Conservation (phyloP, 1,139 yeast species). For the Protomyces lactucae-debilis region DNA sequence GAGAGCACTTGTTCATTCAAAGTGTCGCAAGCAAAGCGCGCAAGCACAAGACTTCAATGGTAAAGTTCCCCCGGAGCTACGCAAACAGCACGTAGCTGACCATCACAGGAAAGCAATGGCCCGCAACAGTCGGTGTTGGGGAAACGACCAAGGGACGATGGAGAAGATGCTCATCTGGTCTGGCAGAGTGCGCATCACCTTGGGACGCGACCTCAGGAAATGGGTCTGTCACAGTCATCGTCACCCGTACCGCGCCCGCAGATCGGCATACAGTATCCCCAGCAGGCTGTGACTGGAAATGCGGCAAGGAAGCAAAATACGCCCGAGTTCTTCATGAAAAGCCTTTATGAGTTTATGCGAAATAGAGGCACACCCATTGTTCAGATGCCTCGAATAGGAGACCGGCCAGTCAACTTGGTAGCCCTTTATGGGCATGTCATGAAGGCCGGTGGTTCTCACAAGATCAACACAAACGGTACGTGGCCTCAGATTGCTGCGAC, state of each 20-base stretch:
- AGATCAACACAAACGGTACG: not conserved
- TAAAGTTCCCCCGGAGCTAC: too few relatives aligned
- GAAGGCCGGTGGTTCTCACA: constrained; percentile 20
- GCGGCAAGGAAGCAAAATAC: constrained; percentile 3
- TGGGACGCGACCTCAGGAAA: not conserved
- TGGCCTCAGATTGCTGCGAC: constrained; percentile 3
- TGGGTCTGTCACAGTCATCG: not conserved
- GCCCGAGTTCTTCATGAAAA: constrained; percentile 10
- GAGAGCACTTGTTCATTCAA: too few relatives aligned
- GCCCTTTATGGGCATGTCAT: constrained; percentile 19
- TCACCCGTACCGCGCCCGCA: not conserved
- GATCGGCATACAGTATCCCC: too few relatives aligned
- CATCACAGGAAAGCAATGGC: too few relatives aligned
- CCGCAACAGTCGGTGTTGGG: not conserved
- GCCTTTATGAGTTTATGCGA: constrained; percentile 10
- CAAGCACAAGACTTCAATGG: too few relatives aligned
- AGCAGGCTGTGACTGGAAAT: too few relatives aligned
- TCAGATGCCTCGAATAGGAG: constrained; percentile 12
- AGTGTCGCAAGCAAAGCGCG: too few relatives aligned
- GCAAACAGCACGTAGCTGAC: too few relatives aligned
- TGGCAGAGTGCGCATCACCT: not conserved
- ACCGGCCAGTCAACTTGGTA: constrained; percentile 1
- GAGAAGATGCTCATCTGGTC: not conserved
- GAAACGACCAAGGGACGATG: not conserved
- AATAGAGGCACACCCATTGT: constrained; percentile 4